Evolutionary conservation across 345 rosid genomes (phyloP), one percentile per base, ranked within the genome.

Genomic region (Capsella bursapastoris): DNA sequence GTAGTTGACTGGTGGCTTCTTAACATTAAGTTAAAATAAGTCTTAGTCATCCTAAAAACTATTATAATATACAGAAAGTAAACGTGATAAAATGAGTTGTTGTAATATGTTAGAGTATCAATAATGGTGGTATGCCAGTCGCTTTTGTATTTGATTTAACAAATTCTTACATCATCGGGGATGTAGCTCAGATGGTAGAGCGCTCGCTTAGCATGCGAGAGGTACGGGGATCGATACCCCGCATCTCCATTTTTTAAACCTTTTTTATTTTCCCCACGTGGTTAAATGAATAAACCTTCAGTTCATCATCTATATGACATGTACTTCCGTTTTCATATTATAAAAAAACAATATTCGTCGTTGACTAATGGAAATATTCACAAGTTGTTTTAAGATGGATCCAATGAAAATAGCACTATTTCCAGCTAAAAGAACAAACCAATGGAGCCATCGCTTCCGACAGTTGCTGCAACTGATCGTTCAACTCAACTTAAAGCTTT

Each of bases 131-230:
- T 8, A 37, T 37, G 35, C 6, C 35, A 32, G 43, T 10, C 13
- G 13, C 4, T 4, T 38, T 2, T 38, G 12, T 3, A 3, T 38
- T 32, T 32, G 3, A 0, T 11, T 41, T 41, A 41, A 0, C 12
- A 41, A 4, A 4, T 11, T 0, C 6, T 4, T 3, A 3, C 2
- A 3, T 4, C 15, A 12, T 43, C 7, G 90, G 88, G 90, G 90
- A 83, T 85, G 89, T 85, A 86, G 91, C 91, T 92, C 92, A 90
- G 88, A 86, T 90, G 94, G 90, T 88, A 87, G 90, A 88, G 90
- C 87, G 87, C 92, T 88, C 86, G 90, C 89, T 88, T 89, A 85
- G 88, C 91, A 91, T 85, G 90, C 86, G 87, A 90, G 97, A 87
- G 93, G 88, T 73, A 83, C 87, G 78, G 89, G 92, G 87, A 83